Evolutionary conservation across 768 basidiomycete species (phyloP), one percentile per base, ranked within the genome.

Genomic region (Amanita pseudoporphyria): DNA sequence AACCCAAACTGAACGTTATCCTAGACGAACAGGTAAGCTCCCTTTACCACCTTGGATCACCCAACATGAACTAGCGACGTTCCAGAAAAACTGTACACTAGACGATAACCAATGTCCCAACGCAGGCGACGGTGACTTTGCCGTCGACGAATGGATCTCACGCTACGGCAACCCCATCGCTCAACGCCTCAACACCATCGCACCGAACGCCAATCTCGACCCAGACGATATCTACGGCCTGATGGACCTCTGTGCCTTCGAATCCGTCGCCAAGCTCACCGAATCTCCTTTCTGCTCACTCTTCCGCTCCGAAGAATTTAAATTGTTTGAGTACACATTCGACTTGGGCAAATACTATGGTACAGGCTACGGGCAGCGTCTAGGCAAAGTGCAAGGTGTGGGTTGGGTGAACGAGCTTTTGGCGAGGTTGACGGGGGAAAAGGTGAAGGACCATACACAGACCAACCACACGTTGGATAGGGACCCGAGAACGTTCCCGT

Each of bases 401-500:
- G 92, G 91, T 5, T 95, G 87, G 61, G 71, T 87, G 58, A 92
- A 91, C 61, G 91, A 94, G 66, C 76, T 95, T n/a, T 62, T 94
- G 18, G 87, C 88, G 0, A 79, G 93, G 9, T 72, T 95, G 37
- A 87, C 82, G 0, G 71, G 71, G 13, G 63, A 61, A 13, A 76
- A 79, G 1, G 84, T 88, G 24, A 61, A 60, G 35, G 87, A 90
- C 62, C 58, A 73, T 53, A 90, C 87, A 0, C 82, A 85, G 56
- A 87, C 84, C 2, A 92, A 92, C 63, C 64, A 63, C 9, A 91
- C 88, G 0, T 72, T 93, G 24, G 81, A 85, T 59, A 57, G 68
- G 0, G 71, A 74, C 3, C 77, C 79, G 0, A 56, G 56, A 10
- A 88, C 85, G 0, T 93, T 93, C 67, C 88, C 89, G 0, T 71